Base-by-base conservation (phyloP, 768 basidiomycete species). In the Cystobasidium ongulense region DNA sequence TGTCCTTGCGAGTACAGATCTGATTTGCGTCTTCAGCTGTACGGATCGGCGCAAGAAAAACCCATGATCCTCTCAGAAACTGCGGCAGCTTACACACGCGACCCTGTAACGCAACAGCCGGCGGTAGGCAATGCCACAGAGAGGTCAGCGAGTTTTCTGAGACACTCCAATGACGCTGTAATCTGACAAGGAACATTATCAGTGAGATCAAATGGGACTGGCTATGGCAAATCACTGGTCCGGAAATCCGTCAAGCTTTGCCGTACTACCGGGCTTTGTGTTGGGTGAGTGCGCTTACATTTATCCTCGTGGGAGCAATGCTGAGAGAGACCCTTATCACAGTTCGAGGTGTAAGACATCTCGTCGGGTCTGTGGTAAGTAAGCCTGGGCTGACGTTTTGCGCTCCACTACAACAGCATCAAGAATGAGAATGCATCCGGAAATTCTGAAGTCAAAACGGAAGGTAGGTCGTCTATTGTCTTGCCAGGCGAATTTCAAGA, bases 131-230 rank as follows among this genome's bases (percentile, higher is more conserved):
- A 74, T 38, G 63, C 73, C 27, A 74, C 73, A 7, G 73, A 74
- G 38, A 41, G 39, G 73, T 74, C 23, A 5, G 73, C n/a, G 21
- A 17, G 21, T 17, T 21, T 23, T 4, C 31, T 13, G n/a, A 31
- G 15, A 18, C 5, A 18, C 11, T 39, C n/a, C 62, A 31, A n/a
- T 21, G 41, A 3, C 21, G 17, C 5, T 36, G 4, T 4, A 4
- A n/a, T 11, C 63, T 52, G 25, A 39, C 63, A 25, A 29, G 39
- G 46, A 13, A 46, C 7, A 27, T 36, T 21, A 29, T n/a, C 54
- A 74, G 73, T 11, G 73, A 65, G 23, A 74, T 74, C 52, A 74
- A 74, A 54, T 74, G 73, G 73, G 65, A 74, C 31, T 74, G 73
- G 73, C 70, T 74, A 15, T 74, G 73, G 73, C 73, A 74, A 36